A percentile compares a stretch with the other conserved stretches of the same genome.
Evolutionary conservation across 2,329 filamentous ascomycete genomes (phyloP).

Genomic region (Elsinoe fawcettii): DNA sequence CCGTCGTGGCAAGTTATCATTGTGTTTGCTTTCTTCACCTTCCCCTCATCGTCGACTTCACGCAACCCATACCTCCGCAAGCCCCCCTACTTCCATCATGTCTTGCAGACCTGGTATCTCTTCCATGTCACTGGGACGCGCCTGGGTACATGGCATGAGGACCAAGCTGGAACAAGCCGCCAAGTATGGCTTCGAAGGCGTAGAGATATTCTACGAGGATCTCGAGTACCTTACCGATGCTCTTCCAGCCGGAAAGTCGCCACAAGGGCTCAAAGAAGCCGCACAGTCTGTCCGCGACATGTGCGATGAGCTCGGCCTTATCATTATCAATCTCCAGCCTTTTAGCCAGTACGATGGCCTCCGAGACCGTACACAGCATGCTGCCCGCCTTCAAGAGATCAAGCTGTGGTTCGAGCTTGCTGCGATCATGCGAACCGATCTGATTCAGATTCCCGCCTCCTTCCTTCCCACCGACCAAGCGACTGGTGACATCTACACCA

Average conservation of each 20-base stretch:
- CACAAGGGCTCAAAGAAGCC: constrained; percentile 36
- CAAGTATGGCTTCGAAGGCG: constrained; percentile 56
- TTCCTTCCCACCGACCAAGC: constrained; percentile 52
- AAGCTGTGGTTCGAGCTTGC: constrained; percentile 62
- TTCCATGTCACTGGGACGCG: constrained; percentile 68
- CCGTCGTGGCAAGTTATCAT: background rate
- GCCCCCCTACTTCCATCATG: constrained; percentile 35
- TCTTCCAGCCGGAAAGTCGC: constrained; percentile 36
- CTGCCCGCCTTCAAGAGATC: constrained; percentile 53
- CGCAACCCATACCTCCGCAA: background rate
- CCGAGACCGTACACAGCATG: constrained; percentile 52
- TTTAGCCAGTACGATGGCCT: constrained; percentile 74
- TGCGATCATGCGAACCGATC: constrained; percentile 56
- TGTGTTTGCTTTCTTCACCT: background rate
- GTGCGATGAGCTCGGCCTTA: constrained; percentile 48
- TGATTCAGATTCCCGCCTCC: constrained; percentile 66
- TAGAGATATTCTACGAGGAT: constrained; percentile 73
- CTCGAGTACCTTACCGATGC: constrained; percentile 53
- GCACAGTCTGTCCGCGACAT: constrained; percentile 51
- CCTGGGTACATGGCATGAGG: constrained; percentile 59
- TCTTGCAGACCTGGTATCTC: constrained; percentile 59
- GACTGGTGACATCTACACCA: constrained; percentile 46
- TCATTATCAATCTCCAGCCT: constrained; percentile 63
- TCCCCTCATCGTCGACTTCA: too few species aligned
- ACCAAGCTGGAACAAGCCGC: constrained; percentile 62